Conservation (phyloP, 352 stramenopile species). For the Globisporangium barbulae region DNA sequence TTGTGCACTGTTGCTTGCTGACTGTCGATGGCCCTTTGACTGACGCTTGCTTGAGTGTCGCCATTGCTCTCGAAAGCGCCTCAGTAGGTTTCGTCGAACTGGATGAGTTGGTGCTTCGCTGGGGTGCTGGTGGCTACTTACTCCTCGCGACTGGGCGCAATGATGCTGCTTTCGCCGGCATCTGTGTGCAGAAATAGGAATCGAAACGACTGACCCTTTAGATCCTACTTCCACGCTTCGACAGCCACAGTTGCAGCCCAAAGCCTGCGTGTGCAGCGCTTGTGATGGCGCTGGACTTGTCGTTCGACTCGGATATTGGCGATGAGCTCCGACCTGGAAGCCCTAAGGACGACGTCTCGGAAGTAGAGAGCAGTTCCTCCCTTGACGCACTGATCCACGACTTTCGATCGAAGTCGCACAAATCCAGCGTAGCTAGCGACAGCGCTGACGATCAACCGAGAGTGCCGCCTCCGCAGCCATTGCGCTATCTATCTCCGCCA, state of each 20-base stretch:
- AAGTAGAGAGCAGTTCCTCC: conserved; percentile 22
- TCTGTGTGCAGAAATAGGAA: neutral
- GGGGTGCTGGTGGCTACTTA: too few relatives aligned
- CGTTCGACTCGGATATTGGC: conserved; percentile 20
- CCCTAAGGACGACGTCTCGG: neutral
- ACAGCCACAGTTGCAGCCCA: neutral
- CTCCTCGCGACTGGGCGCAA: too few relatives aligned
- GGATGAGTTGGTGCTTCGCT: too few relatives aligned
- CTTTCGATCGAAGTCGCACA: conserved; percentile 36
- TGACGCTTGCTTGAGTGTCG: too few relatives aligned
- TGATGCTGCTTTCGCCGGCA: too few relatives aligned
- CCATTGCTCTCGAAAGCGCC: too few relatives aligned
- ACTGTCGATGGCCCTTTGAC: too few relatives aligned
- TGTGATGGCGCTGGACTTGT: conserved; percentile 23
- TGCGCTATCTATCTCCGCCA: neutral
- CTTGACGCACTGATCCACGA: conserved; percentile 48
- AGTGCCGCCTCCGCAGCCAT: neutral
- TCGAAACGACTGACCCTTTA: neutral
- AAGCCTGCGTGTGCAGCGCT: neutral
- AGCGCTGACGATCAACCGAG: neutral
- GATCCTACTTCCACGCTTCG: neutral
- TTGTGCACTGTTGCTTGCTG: too few relatives aligned
- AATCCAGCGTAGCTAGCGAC: conserved; percentile 1
- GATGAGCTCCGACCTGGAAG: conserved; percentile 10
- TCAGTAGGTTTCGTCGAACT: too few relatives aligned